Evolutionary conservation across 1,284 basidiomycete species (phyloP).

Genomic region (Erythrobasidium hasegawianum): DNA sequence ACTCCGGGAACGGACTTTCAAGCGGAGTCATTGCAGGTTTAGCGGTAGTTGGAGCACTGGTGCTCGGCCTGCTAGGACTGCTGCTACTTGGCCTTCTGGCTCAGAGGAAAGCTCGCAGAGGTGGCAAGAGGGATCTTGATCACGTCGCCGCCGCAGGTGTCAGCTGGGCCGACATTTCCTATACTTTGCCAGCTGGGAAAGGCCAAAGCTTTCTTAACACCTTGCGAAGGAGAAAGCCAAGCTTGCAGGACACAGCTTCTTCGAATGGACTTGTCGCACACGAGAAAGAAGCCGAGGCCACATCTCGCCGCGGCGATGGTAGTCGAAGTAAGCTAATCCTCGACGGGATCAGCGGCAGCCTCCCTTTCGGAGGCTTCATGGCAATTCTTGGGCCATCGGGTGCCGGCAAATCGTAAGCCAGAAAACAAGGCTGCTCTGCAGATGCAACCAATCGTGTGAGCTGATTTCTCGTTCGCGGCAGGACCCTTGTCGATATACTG

Average conservation of each 20-base stretch:
- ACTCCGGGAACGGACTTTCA: constrained; percentile 54
- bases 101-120: constrained; percentile 63
- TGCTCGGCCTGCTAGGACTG: constrained; percentile 59
- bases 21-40: constrained; percentile 81
- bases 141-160: constrained; percentile 55
- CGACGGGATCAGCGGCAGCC: constrained; percentile 63
- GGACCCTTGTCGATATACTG: constrained; percentile 74
- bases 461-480: not conserved
- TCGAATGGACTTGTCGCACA: constrained; percentile 1
- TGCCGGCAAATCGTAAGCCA: constrained; percentile 58
- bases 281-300: not conserved
- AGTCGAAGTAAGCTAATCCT: constrained; percentile 65
- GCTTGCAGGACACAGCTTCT: not conserved
- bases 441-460: constrained; percentile 8
- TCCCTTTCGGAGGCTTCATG: constrained; percentile 74
- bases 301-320: constrained; percentile 35
- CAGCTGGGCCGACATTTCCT: constrained; percentile 67
- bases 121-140: constrained; percentile 54
- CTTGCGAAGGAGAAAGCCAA: constrained; percentile 1
- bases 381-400: constrained; percentile 70
- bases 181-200: constrained; percentile 48
- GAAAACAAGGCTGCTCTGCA: not conserved
- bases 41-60: constrained; percentile 67
- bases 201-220: not conserved
- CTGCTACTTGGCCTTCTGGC: constrained; percentile 60